Evolutionary conservation across 2,329 filamentous ascomycete genomes (phyloP).

Genomic region (Lojkania enalia): DNA sequence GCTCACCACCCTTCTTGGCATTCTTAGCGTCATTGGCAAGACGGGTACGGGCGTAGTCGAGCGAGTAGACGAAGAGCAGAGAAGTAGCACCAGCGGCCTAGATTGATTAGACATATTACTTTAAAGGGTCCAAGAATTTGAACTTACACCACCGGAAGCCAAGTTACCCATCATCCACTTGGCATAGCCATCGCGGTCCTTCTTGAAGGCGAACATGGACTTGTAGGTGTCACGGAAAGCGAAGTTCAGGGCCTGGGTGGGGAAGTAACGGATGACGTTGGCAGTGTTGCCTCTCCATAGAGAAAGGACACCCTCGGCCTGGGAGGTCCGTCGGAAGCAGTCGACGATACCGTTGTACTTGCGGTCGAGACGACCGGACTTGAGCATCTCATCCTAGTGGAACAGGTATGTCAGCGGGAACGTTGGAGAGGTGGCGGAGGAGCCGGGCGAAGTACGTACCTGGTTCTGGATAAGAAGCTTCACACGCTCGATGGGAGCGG

Average conservation of each 20-base stretch:
- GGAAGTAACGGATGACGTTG: constrained; percentile 99
- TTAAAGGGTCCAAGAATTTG: background rate
- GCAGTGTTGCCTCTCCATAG: constrained; percentile 99
- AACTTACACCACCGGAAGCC: constrained; percentile 97
- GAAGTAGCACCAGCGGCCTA: constrained; percentile 98
- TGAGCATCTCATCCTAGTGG: constrained; percentile 97
- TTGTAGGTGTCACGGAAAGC: constrained; percentile 99
- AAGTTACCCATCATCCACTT: constrained; percentile 99
- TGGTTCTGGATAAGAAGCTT: constrained; percentile 99
- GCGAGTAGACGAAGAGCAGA: constrained; percentile 99
- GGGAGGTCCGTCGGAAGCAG: constrained; percentile 92
- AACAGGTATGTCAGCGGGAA: constrained; percentile 21
- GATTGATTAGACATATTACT: constrained; percentile 14
- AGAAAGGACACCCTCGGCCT: constrained; percentile 89
- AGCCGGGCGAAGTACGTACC: constrained; percentile 62
- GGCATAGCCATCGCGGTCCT: constrained; percentile 96
- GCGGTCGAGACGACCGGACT: constrained; percentile 95
- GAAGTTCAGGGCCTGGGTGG: constrained; percentile 99
- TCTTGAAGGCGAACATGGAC: constrained; percentile 99
- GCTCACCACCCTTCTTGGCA: constrained; percentile 93
- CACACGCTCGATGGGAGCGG: constrained; percentile 99
- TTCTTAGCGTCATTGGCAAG: constrained; percentile 99
- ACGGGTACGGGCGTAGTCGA: constrained; percentile 99
- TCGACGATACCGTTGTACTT: constrained; percentile 93
- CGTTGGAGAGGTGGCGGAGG: background rate